Evolutionary conservation across 257 asterid genomes (phyloP), one percentile per base, ranked within the genome.

Genomic region (Rhazya stricta): DNA sequence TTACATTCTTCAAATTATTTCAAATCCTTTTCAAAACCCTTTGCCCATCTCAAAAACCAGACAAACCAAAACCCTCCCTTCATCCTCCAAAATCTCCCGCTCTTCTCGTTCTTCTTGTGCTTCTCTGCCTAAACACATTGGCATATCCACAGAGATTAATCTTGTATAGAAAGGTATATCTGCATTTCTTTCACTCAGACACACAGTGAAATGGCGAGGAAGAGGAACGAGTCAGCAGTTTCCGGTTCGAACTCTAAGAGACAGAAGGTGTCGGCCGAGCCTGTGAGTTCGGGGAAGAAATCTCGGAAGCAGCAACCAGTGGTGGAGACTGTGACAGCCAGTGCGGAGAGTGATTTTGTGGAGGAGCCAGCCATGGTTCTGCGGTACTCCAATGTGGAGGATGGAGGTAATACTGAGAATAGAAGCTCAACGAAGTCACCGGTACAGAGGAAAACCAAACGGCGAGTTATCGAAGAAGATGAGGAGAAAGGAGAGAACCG

Each of bases 291-390:
- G 25, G 3, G 61, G 19, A 50, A 48, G 36, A 74, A 60, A 58
- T 23, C 12, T 48, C 69, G n/a, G 60, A 37, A 32, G 29, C 65
- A 29, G 74, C 73, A 74, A 6, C 32, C 41, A 36, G 71, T 34
- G 9, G 77, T 45, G 36, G 72, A 29, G 75, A 32, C 15, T 0
- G 66, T 21, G 10, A 10, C 37, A 21, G 69, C 66, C 2, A 42
- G 19, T 1, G 75, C 46, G 13, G 79, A 60, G 29, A 51, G 84
- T 48, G 74, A 34, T 36, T 73, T 63, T 7, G 37, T 69, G 1
- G 80, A 75, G 39, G 79, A 74, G 51, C 72, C 78, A 6, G 79
- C 65, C 1, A n/a, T 30, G 1, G 76, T 13, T 0, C 16, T 61
- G 12, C 77, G 3, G 2, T 11, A 58, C 5, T 1, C 46, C 3